Conservation (phyloP, 1,139 yeast species). For the Geotrichum restrictum region DNA sequence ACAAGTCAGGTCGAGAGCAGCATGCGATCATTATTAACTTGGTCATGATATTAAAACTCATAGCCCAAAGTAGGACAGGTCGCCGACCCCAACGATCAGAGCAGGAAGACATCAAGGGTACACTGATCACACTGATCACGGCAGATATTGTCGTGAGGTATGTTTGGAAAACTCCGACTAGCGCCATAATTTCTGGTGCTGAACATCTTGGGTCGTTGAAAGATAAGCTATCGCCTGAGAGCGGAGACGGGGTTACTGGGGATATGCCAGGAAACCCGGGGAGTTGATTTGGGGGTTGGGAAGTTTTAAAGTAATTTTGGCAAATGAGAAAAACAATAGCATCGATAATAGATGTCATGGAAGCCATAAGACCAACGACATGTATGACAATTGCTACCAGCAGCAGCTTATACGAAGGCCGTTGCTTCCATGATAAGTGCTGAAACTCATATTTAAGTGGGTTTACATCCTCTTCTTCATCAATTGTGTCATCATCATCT, state of each 20-base stretch:
- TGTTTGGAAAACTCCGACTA: slow-evolving; percentile 31
- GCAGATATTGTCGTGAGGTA: slow-evolving; percentile 27
- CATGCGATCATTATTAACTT: slow-evolving; percentile 28
- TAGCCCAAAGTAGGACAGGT: slow-evolving; percentile 41
- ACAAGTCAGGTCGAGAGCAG: slow-evolving; percentile 30
- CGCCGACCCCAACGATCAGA: slow-evolving; percentile 66
- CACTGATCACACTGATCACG: slow-evolving; percentile 27
- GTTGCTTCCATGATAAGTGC: slow-evolving; percentile 21
- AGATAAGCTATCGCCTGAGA: background rate
- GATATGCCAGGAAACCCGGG: background rate
- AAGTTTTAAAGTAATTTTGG: slow-evolving; percentile 22
- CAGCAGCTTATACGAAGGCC: slow-evolving; percentile 24
- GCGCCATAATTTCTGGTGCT: slow-evolving; percentile 28
- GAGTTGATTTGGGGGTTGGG: slow-evolving; percentile 15
- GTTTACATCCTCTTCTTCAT: background rate
- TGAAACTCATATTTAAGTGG: slow-evolving; percentile 17
- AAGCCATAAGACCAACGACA: slow-evolving; percentile 26
- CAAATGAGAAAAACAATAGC: slow-evolving; percentile 30
- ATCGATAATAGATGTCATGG: slow-evolving; percentile 29
- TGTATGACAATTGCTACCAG: slow-evolving; percentile 21
- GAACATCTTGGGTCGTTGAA: slow-evolving; percentile 27
- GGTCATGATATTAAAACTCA: slow-evolving; percentile 34
- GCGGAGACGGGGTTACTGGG: background rate
- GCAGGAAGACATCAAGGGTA: slow-evolving; percentile 49
- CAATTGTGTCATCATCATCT: background rate